A percentile compares a stretch with the other conserved stretches of the same genome.
These are phyloP conservation scores for Pelargonium nanum DNA, from an alignment of 345 rosid species.

Conservation along the genomic window DNA sequence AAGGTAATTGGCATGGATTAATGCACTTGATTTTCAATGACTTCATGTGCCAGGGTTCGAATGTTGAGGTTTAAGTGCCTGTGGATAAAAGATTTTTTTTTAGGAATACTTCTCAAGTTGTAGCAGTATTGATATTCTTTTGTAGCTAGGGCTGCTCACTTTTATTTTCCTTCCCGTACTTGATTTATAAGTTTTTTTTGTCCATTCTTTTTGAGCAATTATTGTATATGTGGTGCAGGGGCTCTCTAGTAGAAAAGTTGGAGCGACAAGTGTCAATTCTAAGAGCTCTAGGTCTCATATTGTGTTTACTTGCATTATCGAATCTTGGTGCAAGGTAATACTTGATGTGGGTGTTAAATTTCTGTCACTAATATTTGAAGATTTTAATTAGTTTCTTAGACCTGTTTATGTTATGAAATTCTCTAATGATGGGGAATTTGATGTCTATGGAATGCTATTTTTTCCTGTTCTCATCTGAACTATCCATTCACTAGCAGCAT, in stretches of 20 bases:
- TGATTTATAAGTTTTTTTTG: not conserved
- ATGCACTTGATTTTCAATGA: not conserved
- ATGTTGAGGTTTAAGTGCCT: not conserved
- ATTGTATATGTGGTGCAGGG: constrained; percentile 38
- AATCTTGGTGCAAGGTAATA: constrained; percentile 78
- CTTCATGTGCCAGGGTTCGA: not conserved
- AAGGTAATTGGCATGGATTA: constrained; percentile 22
- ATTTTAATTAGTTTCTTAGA: not conserved
- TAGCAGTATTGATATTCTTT: not conserved
- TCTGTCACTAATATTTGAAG: not conserved
- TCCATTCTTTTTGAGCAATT: not conserved
- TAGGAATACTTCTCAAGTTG: not conserved
- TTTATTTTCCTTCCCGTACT: not conserved
- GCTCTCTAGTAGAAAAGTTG: constrained; percentile 87
- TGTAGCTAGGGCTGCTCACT: no score
- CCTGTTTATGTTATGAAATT: not conserved
- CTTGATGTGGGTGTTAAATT: not conserved
- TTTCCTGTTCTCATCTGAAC: no score
- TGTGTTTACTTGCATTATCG: constrained; percentile 54
- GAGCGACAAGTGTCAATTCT: constrained; percentile 85
- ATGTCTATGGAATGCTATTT: not conserved
- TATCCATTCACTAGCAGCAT: no score
- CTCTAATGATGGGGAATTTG: not conserved
- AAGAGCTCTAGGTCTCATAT: constrained; percentile 95
- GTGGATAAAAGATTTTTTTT: not conserved